phyloP scores from a whole-genome alignment of 2,329 filamentous ascomycete genomes.

The Aspergillus bombycis region DNA sequence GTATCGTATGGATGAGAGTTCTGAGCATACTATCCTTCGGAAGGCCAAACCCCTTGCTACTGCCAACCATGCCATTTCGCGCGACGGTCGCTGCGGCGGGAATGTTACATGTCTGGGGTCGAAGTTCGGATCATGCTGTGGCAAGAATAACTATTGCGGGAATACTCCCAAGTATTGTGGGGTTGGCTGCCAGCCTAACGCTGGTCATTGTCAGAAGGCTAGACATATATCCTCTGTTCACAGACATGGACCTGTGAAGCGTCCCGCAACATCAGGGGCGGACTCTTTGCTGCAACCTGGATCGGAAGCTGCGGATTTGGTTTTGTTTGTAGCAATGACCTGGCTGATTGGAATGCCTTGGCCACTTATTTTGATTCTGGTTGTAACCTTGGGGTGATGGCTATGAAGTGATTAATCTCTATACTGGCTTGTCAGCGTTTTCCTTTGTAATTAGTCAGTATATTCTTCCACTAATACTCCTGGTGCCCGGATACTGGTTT shows the following conservation, averaged over 20 bases:
- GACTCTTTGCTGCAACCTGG: not conserved
- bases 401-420: not conserved
- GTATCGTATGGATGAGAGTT: conserved; percentile 43
- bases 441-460: not conserved
- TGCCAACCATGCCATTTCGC: conserved; percentile 20
- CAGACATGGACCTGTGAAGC: not conserved
- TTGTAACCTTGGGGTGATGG: not conserved
- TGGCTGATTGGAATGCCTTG: conserved; percentile 7
- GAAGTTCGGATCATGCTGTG: conserved; percentile 39
- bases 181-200: conserved; percentile 33
- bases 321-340: conserved; percentile 14
- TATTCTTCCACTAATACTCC: not conserved
- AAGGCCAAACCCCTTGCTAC: conserved; percentile 15
- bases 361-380: not conserved
- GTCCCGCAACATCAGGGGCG: conserved; percentile 18
- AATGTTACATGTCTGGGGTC: conserved; percentile 40
- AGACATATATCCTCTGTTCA: not conserved
- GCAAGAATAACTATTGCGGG: conserved; percentile 33
- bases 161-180: conserved; percentile 36
- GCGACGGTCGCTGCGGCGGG: conserved; percentile 39
- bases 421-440: not conserved
- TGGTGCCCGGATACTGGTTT: not conserved
- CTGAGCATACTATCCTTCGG: conserved; percentile 22
- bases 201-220: conserved; percentile 22
- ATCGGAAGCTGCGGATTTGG: conserved; percentile 5